Conservation (phyloP, 2,329 filamentous ascomycete genomes). For the Xylariaceae sp. region DNA sequence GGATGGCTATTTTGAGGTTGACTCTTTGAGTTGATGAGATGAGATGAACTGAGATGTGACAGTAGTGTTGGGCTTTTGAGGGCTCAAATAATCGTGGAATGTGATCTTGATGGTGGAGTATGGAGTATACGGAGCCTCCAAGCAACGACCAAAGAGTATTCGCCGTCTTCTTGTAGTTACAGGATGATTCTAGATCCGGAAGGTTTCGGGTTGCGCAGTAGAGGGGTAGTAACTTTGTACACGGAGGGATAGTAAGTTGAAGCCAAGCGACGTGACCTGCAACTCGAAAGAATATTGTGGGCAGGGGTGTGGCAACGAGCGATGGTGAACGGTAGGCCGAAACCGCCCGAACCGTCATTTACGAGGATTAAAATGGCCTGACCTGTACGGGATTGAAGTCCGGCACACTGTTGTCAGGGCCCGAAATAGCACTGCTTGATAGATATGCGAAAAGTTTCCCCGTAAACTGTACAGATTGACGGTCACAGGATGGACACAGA, state of each 20-base stretch:
- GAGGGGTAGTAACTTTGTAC: conserved; percentile 11
- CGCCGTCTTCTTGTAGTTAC: conserved; percentile 17
- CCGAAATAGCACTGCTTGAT: too few relatives aligned
- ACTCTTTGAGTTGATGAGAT: conserved; percentile 2
- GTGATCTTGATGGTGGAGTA: background rate
- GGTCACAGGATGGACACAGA: too few relatives aligned
- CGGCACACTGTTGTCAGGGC: too few relatives aligned
- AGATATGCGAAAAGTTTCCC: too few relatives aligned
- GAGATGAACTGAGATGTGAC: conserved; percentile 4
- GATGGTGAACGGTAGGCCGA: conserved; percentile 27
- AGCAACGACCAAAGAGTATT: conserved; percentile 12
- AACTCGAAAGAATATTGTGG: conserved; percentile 12
- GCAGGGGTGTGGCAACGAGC: conserved; percentile 15
- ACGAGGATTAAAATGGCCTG: conserved; percentile 31
- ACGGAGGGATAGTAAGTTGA: conserved; percentile 13
- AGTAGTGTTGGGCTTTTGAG: background rate
- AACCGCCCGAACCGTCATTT: conserved; percentile 30
- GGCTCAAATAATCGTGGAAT: too few relatives aligned
- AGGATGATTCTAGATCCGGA: conserved; percentile 11
- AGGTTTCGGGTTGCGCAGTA: conserved; percentile 14
- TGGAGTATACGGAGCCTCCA: conserved; percentile 5
- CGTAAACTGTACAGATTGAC: too few relatives aligned
- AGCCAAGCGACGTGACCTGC: conserved; percentile 8
- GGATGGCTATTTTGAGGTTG: too few relatives aligned
- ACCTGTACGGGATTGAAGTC: conserved; percentile 17